Evolutionary conservation across 345 rosid species (phyloP).

Genomic region (Luvunga scandens): DNA sequence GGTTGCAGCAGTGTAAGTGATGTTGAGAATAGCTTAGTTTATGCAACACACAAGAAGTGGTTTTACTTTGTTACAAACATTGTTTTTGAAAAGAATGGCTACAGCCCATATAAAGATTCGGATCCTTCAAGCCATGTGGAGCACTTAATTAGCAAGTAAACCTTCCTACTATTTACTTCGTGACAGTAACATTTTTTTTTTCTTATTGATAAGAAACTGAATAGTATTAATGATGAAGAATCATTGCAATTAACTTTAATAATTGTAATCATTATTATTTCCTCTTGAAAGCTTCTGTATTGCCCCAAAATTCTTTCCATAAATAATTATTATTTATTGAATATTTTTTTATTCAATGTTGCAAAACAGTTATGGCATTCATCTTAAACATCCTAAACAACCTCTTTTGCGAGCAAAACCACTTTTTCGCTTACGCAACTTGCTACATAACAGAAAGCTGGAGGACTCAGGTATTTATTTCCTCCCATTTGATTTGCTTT

Average conservation of each 20-base stretch:
- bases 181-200: not conserved
- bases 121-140: constrained; percentile 43
- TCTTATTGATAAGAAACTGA: too few species aligned
- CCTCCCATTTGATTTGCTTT: constrained; percentile 5
- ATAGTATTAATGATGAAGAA: too few species aligned
- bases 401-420: constrained; percentile 77
- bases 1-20: constrained; percentile 51
- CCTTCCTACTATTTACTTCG: constrained; percentile 5
- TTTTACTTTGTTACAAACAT: constrained; percentile 60
- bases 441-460: constrained; percentile 67
- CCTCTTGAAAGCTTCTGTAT: constrained; percentile 15
- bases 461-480: constrained; percentile 53
- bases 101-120: constrained; percentile 44
- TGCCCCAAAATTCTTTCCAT: not conserved
- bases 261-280: constrained; percentile 3
- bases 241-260: not conserved
- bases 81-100: constrained; percentile 42
- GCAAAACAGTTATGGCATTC: constrained; percentile 53
- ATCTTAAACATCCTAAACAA: constrained; percentile 62
- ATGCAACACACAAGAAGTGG: constrained; percentile 45
- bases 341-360: constrained; percentile 21
- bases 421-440: constrained; percentile 64
- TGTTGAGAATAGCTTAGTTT: constrained; percentile 72
- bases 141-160: constrained; percentile 48
- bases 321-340: not conserved